These are phyloP conservation scores for Saturnispora sanitii DNA, from an alignment of 805 yeast genomes.

Conservation along the genomic window DNA sequence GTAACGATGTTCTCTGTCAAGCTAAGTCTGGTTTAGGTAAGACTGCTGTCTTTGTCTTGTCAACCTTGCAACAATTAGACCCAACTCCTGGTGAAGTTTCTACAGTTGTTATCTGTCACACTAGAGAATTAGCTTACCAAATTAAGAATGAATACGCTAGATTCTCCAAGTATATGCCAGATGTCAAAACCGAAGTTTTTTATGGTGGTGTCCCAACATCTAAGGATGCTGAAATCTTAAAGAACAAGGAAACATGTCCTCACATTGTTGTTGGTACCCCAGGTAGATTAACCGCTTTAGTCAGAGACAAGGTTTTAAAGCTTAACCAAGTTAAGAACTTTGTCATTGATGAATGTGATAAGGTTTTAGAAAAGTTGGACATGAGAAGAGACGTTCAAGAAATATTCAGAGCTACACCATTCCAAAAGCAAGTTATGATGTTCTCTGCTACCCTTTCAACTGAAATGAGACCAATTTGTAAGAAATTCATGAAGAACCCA, in stretches of 20 bases:
- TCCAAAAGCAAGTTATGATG: constrained; percentile 99
- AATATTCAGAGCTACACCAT: constrained; percentile 94
- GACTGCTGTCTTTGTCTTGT: constrained; percentile 93
- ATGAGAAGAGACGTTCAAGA: constrained; percentile 99
- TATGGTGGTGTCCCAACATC: constrained; percentile 89
- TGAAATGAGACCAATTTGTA: constrained; percentile 93
- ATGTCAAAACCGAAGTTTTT: constrained; percentile 91
- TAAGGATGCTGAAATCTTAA: constrained; percentile 78
- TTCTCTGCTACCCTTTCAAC: constrained; percentile 91
- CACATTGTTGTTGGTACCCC: constrained; percentile 97
- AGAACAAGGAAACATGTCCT: constrained; percentile 89
- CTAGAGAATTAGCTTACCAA: constrained; percentile 98
- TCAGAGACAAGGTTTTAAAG: constrained; percentile 81
- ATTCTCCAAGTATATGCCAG: constrained; percentile 97
- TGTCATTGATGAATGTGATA: constrained; percentile 97
- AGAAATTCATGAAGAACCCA: constrained; percentile 96
- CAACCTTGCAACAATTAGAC: constrained; percentile 93
- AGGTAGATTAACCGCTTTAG: constrained; percentile 91
- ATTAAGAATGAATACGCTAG: constrained; percentile 95
- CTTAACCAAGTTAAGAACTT: constrained; percentile 85
- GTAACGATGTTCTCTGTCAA: constrained; percentile 96
- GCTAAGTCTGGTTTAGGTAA: constrained; percentile 99
- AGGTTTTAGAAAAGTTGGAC: constrained; percentile 74
- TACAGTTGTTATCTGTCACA: constrained; percentile 91
- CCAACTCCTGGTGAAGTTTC: constrained; percentile 96